These are phyloP conservation scores for Ceratorhiza oryzae-sativae DNA, from an alignment of 1,284 basidiomycete species.

Conservation along the genomic window DNA sequence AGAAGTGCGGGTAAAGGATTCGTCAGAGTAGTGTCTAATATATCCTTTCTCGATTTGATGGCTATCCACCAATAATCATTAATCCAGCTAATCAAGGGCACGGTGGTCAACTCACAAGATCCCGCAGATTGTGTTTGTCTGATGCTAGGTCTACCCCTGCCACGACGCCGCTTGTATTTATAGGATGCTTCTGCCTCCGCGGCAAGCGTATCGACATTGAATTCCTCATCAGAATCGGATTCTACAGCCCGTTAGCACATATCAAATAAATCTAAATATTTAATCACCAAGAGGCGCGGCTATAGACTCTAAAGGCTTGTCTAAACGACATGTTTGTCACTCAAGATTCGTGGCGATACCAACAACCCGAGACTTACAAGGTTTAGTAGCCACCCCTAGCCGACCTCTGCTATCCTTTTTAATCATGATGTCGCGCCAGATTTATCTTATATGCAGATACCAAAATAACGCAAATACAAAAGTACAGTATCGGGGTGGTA, in stretches of 20 bases:
- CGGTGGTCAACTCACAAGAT: background rate
- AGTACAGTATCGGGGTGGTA: background rate
- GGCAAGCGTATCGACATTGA: conserved; percentile 21
- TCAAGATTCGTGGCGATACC: too few relatives aligned
- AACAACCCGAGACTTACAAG: too few relatives aligned
- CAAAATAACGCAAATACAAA: too few relatives aligned
- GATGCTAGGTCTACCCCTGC: background rate
- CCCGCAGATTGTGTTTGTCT: background rate
- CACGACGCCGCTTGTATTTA: conserved; percentile 31
- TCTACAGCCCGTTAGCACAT: background rate
- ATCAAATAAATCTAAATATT: background rate
- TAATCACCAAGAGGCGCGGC: conserved; percentile 16
- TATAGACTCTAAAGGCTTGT: conserved; percentile 3
- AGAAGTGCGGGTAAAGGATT: conserved; percentile 25
- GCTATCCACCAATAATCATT: background rate
- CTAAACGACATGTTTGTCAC: background rate
- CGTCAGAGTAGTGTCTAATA: background rate
- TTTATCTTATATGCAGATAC: too few relatives aligned
- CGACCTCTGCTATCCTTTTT: background rate
- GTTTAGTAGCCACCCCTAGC: background rate
- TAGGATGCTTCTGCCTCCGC: conserved; percentile 32
- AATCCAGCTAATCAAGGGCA: too few relatives aligned
- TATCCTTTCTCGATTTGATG: conserved; percentile 13
- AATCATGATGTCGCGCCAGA: too few relatives aligned
- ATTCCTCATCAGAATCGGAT: conserved; percentile 40